Conservation (phyloP, 2,329 filamentous ascomycete species). For the Lomentospora prolificans region DNA sequence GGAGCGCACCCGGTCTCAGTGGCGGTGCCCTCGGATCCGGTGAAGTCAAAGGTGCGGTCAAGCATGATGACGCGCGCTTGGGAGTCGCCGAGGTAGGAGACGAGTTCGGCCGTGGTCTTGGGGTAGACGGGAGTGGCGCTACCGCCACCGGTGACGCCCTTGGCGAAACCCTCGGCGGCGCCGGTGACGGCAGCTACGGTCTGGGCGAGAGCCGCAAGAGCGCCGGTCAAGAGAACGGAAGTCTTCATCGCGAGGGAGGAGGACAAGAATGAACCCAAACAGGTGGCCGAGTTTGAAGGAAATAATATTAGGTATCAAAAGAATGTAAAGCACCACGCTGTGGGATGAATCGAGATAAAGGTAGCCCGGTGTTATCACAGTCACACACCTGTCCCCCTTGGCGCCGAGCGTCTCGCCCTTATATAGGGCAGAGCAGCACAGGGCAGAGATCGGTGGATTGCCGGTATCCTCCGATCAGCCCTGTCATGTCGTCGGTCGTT, state of each 20-base stretch:
- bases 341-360: too few species aligned
- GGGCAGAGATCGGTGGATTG: too few species aligned
- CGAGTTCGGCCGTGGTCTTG: slow-evolving; percentile 42
- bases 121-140: slow-evolving; percentile 43
- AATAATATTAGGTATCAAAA: too few species aligned
- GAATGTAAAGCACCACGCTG: too few species aligned
- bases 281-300: too few species aligned
- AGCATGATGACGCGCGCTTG: slow-evolving; percentile 47
- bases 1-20: slow-evolving; percentile 47
- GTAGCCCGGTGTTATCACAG: too few species aligned
- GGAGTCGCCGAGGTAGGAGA: slow-evolving; percentile 46
- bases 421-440: too few species aligned
- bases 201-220: slow-evolving; percentile 16
- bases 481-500: too few species aligned
- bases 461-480: too few species aligned
- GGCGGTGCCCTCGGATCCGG: slow-evolving; percentile 40
- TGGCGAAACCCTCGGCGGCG: slow-evolving; percentile 31
- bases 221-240: slow-evolving; percentile 21
- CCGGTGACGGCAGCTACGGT: slow-evolving; percentile 23
- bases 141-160: slow-evolving; percentile 51
- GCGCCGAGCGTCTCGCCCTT: too few species aligned
- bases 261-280: too few species aligned
- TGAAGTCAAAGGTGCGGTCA: slow-evolving; percentile 46
- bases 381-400: too few species aligned
- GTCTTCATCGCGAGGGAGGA: slow-evolving; percentile 14